Conservation (phyloP, 2,329 filamentous ascomycete genomes). For the Fusarium concolor region DNA sequence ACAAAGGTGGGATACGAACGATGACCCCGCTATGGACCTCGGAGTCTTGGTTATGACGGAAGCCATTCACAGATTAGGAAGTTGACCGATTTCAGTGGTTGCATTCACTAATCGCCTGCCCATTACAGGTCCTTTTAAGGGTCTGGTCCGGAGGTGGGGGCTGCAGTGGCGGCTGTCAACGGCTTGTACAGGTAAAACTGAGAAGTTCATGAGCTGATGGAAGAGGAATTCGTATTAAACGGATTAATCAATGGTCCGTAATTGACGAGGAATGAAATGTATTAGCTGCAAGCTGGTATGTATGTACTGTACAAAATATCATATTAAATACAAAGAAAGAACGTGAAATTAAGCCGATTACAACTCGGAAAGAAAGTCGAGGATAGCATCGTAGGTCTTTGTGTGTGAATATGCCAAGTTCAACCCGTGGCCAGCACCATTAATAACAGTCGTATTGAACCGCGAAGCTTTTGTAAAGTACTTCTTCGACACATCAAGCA, state of each 20-base stretch:
- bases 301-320: neutral
- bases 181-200: constrained; percentile 42
- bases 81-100: constrained; percentile 30
- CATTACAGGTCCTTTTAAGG: constrained; percentile 29
- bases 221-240: neutral
- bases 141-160: constrained; percentile 14
- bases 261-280: neutral
- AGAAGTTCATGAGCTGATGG: neutral
- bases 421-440: constrained; percentile 62
- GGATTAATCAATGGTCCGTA: constrained; percentile 7
- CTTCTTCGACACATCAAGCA: constrained; percentile 57
- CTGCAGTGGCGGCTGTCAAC: constrained; percentile 30
- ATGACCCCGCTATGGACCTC: constrained; percentile 37
- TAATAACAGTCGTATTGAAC: constrained; percentile 67
- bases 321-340: neutral
- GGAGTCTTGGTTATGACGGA: constrained; percentile 33
- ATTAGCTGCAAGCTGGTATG: neutral
- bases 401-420: constrained; percentile 58
- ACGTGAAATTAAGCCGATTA: neutral
- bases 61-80: constrained; percentile 39
- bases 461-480: constrained; percentile 59
- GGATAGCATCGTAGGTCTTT: constrained; percentile 51
- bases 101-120: constrained; percentile 32
- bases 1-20: constrained; percentile 22
- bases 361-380: constrained; percentile 51